A percentile compares a stretch with the other conserved stretches of the same genome.
Conservation (phyloP, 2,329 filamentous ascomycete genomes). For the Lasiodiplodia gonubiensis region DNA sequence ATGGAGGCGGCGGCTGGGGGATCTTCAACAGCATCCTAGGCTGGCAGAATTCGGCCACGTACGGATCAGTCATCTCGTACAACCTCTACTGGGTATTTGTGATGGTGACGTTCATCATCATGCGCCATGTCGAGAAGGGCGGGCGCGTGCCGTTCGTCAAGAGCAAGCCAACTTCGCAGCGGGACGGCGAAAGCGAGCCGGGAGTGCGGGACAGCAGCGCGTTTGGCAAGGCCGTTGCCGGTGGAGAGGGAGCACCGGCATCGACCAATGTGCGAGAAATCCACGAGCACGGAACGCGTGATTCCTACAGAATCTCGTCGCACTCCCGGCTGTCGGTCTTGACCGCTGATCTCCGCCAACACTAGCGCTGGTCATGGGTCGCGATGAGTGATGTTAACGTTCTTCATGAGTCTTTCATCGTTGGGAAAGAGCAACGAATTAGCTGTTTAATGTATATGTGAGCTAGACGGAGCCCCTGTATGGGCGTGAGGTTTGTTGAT, state of each 20-base stretch:
- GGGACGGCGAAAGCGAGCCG: constrained; percentile 16
- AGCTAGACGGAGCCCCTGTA: background rate
- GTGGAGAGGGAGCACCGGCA: background rate
- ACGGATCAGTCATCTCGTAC: constrained; percentile 85
- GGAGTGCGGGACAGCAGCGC: background rate
- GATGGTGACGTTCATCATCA: constrained; percentile 66
- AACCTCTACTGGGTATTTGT: constrained; percentile 84
- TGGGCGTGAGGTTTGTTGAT: background rate
- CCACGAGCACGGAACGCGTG: constrained; percentile 8
- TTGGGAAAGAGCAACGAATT: background rate
- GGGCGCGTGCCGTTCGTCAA: constrained; percentile 54
- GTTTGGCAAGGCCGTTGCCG: background rate
- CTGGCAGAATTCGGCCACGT: constrained; percentile 88
- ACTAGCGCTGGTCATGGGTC: background rate
- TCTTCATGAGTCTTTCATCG: background rate
- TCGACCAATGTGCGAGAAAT: constrained; percentile 22
- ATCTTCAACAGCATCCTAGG: constrained; percentile 86
- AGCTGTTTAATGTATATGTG: background rate
- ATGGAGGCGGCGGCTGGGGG: constrained; percentile 81
- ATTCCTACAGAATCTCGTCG: constrained; percentile 17
- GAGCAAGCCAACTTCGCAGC: constrained; percentile 4
- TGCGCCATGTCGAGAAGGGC: constrained; percentile 70
- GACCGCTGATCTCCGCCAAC: constrained; percentile 10
- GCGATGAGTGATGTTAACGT: background rate
- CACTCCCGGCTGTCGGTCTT: constrained; percentile 12